Conservation (phyloP, 2,329 filamentous ascomycete genomes). For the Pyrenochaeta sp. region DNA sequence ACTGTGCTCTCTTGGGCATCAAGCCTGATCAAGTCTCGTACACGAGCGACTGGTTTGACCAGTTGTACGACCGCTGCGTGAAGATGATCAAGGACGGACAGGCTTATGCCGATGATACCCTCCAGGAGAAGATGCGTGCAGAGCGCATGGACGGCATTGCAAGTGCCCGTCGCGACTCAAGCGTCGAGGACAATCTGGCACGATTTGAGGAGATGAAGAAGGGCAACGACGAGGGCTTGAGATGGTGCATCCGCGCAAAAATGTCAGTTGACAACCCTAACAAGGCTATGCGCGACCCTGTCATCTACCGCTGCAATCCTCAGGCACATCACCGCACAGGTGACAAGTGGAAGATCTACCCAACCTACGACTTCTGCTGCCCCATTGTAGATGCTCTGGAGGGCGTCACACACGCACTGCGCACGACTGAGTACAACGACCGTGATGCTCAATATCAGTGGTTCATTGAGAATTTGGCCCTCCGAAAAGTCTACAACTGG, state of each 20-base stretch:
- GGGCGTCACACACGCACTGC: slow-evolving; percentile 82
- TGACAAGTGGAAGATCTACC: slow-evolving; percentile 83
- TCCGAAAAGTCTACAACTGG: slow-evolving; percentile 84
- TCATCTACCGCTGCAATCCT: slow-evolving; percentile 94
- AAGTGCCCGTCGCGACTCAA: slow-evolving; percentile 80
- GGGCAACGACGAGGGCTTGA: slow-evolving; percentile 78
- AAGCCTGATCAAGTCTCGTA: slow-evolving; percentile 86
- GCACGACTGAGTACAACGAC: slow-evolving; percentile 88
- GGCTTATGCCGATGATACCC: slow-evolving; percentile 94
- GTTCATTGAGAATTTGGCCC: slow-evolving; percentile 77
- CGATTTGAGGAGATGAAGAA: slow-evolving; percentile 95
- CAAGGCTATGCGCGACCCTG: slow-evolving; percentile 94
- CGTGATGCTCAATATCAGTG: slow-evolving; percentile 87
- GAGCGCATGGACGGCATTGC: slow-evolving; percentile 86
- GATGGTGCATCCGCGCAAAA: slow-evolving; percentile 94
- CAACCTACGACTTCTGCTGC: slow-evolving; percentile 87
- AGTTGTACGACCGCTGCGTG: slow-evolving; percentile 86
- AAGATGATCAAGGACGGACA: slow-evolving; percentile 85
- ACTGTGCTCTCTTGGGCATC: slow-evolving; percentile 90
- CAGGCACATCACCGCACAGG: slow-evolving; percentile 79
- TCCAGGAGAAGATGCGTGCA: slow-evolving; percentile 85
- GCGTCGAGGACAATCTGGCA: slow-evolving; percentile 82
- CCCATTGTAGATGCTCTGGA: slow-evolving; percentile 82
- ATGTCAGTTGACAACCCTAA: slow-evolving; percentile 92
- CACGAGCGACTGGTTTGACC: slow-evolving; percentile 95